phyloP scores from a whole-genome alignment of 371 early-diverging fungal species.

The Mortierella sp. region DNA sequence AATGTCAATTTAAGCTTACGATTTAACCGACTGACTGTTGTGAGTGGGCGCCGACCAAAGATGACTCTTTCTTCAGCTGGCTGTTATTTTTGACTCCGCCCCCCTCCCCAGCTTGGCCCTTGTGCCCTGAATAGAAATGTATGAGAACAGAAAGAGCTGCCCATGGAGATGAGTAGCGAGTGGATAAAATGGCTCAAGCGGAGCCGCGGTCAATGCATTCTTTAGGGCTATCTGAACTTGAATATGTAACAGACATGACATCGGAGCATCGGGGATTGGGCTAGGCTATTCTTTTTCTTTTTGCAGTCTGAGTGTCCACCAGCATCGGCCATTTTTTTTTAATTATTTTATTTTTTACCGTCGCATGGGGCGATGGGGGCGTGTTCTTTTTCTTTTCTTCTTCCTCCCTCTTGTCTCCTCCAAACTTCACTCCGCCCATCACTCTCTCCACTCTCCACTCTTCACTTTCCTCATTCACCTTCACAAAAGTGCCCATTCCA shows the following conservation, averaged over 20 bases:
- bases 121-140: not conserved
- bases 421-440: not conserved
- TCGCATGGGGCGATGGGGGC: not conserved
- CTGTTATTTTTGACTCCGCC: constrained; percentile 1
- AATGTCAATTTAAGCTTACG: constrained; percentile 2
- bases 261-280: not conserved
- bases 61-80: constrained; percentile 3
- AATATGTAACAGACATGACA: not conserved
- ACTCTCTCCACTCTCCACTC: not conserved
- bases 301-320: not conserved
- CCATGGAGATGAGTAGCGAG: not conserved
- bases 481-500: not conserved
- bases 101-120: not conserved
- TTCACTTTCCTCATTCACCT: not conserved
- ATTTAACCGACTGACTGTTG: constrained; percentile 12
- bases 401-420: not conserved
- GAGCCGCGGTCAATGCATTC: constrained; percentile 11
- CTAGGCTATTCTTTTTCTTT: not conserved
- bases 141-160: not conserved
- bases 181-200: constrained; percentile 14
- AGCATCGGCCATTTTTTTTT: not conserved
- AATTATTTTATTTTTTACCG: not conserved
- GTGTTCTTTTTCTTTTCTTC: not conserved
- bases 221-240: not conserved
- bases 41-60: constrained; percentile 3